Percentiles rank a stretch among this genome's conserved stretches.
Evolutionary conservation across 2,329 filamentous ascomycete species (phyloP).

Genomic region (Ceratocystis harringtonii): DNA sequence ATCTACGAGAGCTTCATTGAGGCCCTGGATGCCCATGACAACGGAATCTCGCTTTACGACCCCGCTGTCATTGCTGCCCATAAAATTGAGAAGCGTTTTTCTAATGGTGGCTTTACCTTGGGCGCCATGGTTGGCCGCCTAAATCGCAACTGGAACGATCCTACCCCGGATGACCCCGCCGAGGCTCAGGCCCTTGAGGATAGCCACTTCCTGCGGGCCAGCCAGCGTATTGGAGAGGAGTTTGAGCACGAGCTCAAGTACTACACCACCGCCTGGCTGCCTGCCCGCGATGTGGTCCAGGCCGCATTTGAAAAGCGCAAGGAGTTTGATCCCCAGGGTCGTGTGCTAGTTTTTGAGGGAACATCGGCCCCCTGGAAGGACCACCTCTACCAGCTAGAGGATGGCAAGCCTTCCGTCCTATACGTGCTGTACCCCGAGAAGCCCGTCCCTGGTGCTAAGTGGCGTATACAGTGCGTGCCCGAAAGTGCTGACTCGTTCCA

Average conservation of each 20-base stretch:
- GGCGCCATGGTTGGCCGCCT: slow-evolving; percentile 67
- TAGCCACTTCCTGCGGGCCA: slow-evolving; percentile 60
- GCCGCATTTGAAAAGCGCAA: slow-evolving; percentile 56
- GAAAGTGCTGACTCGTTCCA: slow-evolving; percentile 72
- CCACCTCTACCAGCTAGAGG: slow-evolving; percentile 80
- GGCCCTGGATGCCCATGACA: slow-evolving; percentile 94
- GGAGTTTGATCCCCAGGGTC: slow-evolving; percentile 56
- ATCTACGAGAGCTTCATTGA: slow-evolving; percentile 89
- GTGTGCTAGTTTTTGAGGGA: slow-evolving; percentile 63
- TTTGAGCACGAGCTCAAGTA: slow-evolving; percentile 71
- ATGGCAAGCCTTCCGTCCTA: slow-evolving; percentile 43
- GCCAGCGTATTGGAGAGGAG: slow-evolving; percentile 71
- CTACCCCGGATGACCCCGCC: slow-evolving; percentile 34
- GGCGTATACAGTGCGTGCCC: slow-evolving; percentile 89
- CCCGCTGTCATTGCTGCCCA: slow-evolving; percentile 51
- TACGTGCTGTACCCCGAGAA: slow-evolving; percentile 90
- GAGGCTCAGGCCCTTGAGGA: slow-evolving; percentile 58
- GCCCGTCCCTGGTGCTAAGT: slow-evolving; percentile 59
- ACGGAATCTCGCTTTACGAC: slow-evolving; percentile 77
- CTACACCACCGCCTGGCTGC: slow-evolving; percentile 66
- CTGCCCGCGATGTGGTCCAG: slow-evolving; percentile 65
- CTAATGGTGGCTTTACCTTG: slow-evolving; percentile 66
- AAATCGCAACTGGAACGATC: slow-evolving; percentile 71
- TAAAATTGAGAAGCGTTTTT: slow-evolving; percentile 68
- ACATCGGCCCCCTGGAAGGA: slow-evolving; percentile 90